Evolutionary conservation across 108 stramenopile species (phyloP), one percentile per base, ranked within the genome.

Genomic region (Cyclotella baltica): DNA sequence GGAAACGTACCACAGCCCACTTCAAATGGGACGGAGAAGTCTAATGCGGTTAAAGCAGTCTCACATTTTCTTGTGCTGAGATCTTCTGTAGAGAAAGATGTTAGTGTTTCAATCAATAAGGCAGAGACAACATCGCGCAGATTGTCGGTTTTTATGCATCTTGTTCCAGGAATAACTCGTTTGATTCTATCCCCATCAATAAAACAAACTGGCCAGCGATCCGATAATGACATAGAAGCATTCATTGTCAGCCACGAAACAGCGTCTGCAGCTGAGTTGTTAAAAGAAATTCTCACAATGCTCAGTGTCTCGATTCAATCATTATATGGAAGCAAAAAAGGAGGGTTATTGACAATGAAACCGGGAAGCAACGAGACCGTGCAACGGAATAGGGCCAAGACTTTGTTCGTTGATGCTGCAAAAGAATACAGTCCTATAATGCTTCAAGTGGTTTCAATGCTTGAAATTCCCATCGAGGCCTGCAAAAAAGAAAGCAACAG

Each of bases 81-180:
- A n/a, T 67, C 81, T 62, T 72, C 83, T 20, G 72, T 50, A 55
- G 72, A 83, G 37, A 56, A 62, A 30, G 83, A 73, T 46, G 36
- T 33, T 19, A 76, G 57, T 31, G 23, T 35, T 29, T 48, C 46
- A 18, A 56, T 48, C 19, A 68, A 35, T 30, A 77, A 66, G 55
- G 76, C 76, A 11, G 93, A 94, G 69, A 78, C 88, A 11, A 80
- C 88, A 10, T 85, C 91, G 15, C 86, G 88, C 20, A 82, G 93
- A 75, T 62, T 91, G 23, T 82, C 85, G n/a, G 69, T 89, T 31
- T 90, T 92, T 71, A 85, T 91, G 88, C 88, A 89, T 16, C 74
- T 94, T 35, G 33, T 94, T 57, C 93, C 93, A 31, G 89, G 91
- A 20, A 38, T 94, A 52, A 85, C 91, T 3, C 61, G 83, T 50